Evolutionary conservation across 2,329 filamentous ascomycete species (phyloP).

Genomic region (Epichloe gansuensis): DNA sequence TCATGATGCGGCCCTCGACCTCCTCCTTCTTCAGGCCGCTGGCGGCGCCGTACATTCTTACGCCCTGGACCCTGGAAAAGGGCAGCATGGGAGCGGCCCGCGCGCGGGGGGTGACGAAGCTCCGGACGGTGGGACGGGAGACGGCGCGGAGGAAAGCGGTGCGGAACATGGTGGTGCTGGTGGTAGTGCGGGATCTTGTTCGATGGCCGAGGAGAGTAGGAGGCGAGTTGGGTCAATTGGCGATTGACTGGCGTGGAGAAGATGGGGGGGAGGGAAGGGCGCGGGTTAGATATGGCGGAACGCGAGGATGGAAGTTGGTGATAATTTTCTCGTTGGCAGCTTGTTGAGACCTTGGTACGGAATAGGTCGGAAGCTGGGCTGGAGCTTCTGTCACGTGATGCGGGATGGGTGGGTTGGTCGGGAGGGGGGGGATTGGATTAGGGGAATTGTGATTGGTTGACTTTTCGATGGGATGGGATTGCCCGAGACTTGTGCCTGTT

Average conservation of each 20-base stretch:
- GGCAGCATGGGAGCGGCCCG: slow-evolving; percentile 35
- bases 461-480: not conserved
- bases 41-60: slow-evolving; percentile 77
- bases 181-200: not conserved
- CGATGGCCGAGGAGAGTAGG: not conserved
- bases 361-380: slow-evolving; percentile 19
- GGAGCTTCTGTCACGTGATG: slow-evolving; percentile 8
- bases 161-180: slow-evolving; percentile 61
- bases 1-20: slow-evolving; percentile 84
- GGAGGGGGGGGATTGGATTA: not conserved
- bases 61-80: slow-evolving; percentile 44
- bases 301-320: slow-evolving; percentile 15
- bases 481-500: not conserved
- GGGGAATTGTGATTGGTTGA: slow-evolving; percentile 2
- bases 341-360: slow-evolving; percentile 11
- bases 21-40: slow-evolving; percentile 68
- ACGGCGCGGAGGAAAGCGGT: slow-evolving; percentile 60
- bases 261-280: not conserved
- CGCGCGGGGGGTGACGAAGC: slow-evolving; percentile 43
- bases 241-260: slow-evolving; percentile 6
- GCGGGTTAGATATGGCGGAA: not conserved
- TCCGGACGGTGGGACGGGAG: slow-evolving; percentile 36
- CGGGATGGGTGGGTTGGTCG: not conserved
- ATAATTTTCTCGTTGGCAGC: slow-evolving; percentile 32
- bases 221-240: not conserved